These are phyloP conservation scores for Arthromyces matolae DNA, from an alignment of 768 basidiomycete genomes.

Conservation along the genomic window DNA sequence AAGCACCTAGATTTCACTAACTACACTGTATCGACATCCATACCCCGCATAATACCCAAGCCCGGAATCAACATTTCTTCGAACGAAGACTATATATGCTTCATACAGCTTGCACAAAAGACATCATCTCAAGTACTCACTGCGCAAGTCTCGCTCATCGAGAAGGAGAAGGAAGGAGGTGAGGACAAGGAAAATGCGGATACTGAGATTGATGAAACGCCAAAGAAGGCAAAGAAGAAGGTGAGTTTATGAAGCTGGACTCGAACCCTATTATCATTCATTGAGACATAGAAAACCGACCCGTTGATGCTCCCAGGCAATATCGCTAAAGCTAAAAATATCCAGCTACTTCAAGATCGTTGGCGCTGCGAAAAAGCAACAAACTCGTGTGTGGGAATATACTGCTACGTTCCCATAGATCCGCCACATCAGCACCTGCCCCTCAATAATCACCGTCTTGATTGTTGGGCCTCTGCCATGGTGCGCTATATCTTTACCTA, in stretches of 20 bases:
- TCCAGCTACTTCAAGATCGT: background rate
- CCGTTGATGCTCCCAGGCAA: background rate
- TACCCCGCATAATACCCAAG: background rate
- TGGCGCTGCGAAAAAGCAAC: background rate
- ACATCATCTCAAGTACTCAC: too few relatives aligned
- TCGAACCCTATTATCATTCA: background rate
- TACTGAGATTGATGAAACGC: background rate
- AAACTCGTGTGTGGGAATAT: background rate
- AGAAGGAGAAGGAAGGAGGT: background rate
- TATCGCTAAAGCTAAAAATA: background rate
- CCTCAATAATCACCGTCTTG: constrained; percentile 5
- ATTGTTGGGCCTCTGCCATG: constrained; percentile 10
- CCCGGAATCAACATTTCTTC: background rate
- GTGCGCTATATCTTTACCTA: background rate
- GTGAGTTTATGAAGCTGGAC: background rate
- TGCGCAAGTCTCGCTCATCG: background rate
- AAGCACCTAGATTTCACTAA: background rate
- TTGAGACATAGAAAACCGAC: background rate
- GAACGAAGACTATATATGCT: too few relatives aligned
- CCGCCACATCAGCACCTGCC: constrained; percentile 11
- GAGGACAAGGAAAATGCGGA: too few relatives aligned
- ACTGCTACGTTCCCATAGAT: background rate
- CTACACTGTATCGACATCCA: background rate
- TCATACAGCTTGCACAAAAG: too few relatives aligned
- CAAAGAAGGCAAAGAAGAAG: background rate